Base-by-base conservation (phyloP, 1,284 basidiomycete species). In the Phenoliferia sp. region DNA sequence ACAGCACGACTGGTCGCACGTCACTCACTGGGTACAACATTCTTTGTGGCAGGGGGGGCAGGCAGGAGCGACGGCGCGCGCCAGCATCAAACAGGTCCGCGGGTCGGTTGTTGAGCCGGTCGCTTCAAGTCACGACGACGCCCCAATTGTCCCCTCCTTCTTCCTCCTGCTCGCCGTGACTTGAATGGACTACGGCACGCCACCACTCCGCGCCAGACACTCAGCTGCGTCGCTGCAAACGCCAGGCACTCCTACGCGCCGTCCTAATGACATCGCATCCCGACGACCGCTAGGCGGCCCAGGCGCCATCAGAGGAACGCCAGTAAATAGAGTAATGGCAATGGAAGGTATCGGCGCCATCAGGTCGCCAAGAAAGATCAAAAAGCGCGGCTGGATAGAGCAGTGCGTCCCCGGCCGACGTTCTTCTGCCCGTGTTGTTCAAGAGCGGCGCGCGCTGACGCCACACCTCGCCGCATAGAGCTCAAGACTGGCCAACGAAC, bases 21-120 rank as follows among this genome's bases (percentile, higher is more conserved):
- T 70, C 69, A 9, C 66, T 66, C 29, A 70, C 58, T 19, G 69
- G 66, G 61, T 66, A 65, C 35, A 68, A 39, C 22, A 44, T 22
- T n/a, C n/a, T n/a, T n/a, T n/a, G n/a, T n/a, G n/a, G n/a, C n/a
- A n/a, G n/a, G n/a, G n/a, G n/a, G n/a, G n/a, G n/a, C n/a, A n/a
- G n/a, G n/a, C n/a, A n/a, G n/a, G n/a, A n/a, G n/a, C n/a, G n/a
- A n/a, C n/a, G n/a, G n/a, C n/a, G n/a, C n/a, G n/a, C n/a, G n/a
- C n/a, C n/a, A n/a, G n/a, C n/a, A n/a, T n/a, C n/a, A n/a, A n/a
- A n/a, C n/a, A n/a, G n/a, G n/a, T n/a, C n/a, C n/a, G n/a, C n/a
- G n/a, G n/a, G n/a, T n/a, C n/a, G n/a, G n/a, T n/a, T n/a, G n/a
- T n/a, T n/a, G n/a, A n/a, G n/a, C n/a, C n/a, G n/a, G n/a, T n/a